Base-by-base conservation (phyloP, 1,284 basidiomycete species). In the Melampsora americana region DNA sequence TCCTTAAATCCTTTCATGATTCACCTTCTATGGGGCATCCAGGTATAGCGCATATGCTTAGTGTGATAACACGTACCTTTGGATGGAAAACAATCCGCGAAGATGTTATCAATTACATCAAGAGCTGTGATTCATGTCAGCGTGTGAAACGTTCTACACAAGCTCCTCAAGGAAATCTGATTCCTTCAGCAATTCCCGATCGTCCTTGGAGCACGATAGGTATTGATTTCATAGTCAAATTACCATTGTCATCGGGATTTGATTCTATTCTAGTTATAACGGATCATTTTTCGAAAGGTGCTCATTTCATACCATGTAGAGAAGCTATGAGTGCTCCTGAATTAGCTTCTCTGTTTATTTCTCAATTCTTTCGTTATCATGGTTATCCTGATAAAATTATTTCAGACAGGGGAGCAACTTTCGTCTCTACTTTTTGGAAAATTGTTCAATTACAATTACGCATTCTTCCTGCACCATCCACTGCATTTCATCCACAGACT, bases 51-150 rank as follows among this genome's bases (percentile, higher is more conserved):
- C 7, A 28, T 5, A 75, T 50, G n/a, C 20, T 75, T 1, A 50
- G 30, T 16, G 12, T n/a, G 4, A 11, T 74, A 26, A 59, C 35
- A 9, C 6, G 71, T 3, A 66, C 46, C 5, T 67, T 73, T 71
- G 39, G 42, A n/a, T 73, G 71, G 71, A 39, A 18, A 28, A 4
- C n/a, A 26, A 44, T 74, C 11, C 28, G 35, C 5, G 20, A 46
- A 26, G 48, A 42, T 1, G 32, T 74, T 12, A 59, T 53, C 50
- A 20, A 23, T 5, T 53, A 20, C 50, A 16, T 53, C 18, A 53
- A 53, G 23, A 53, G 50, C 23, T 86, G 85, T 71, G 79, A 81
- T 12, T 76, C 77, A 0, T 86, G 85, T 72, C 64, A 77, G 5
- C 78, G 80, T 5, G 79, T 77, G 59, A 85, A 86, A 69, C 26